Conservation (phyloP, 148 eudicot genomes). For the Polygonum aviculare region DNA sequence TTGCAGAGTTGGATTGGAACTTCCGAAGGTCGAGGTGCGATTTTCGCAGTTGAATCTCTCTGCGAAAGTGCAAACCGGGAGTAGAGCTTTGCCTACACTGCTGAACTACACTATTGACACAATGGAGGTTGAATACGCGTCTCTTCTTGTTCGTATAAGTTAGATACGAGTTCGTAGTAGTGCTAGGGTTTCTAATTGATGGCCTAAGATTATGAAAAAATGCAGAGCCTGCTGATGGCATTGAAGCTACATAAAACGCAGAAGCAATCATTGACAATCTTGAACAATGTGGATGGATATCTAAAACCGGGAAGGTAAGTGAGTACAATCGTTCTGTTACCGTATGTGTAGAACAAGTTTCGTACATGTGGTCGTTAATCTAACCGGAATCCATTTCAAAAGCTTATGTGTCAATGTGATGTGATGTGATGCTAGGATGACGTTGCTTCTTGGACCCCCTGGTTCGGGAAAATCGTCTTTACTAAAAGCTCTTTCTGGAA, state of each 20-base stretch:
- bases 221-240: constrained; percentile 38
- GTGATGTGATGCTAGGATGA: constrained; percentile 45
- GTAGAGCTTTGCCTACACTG: constrained; percentile 85
- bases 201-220: background rate
- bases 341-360: background rate
- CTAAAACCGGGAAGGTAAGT: constrained; percentile 85
- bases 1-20: constrained; percentile 59
- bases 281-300: constrained; percentile 55
- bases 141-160: background rate
- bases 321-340: background rate
- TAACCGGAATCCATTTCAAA: background rate
- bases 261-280: constrained; percentile 45
- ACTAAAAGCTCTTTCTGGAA: constrained; percentile 78
- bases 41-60: constrained; percentile 42
- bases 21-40: constrained; percentile 79
- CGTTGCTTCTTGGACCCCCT: constrained; percentile 89
- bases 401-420: background rate
- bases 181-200: background rate
- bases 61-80: constrained; percentile 62
- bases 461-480: constrained; percentile 84
- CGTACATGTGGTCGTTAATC: background rate
- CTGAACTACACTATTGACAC: constrained; percentile 51
- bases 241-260: constrained; percentile 45
- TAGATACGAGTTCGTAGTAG: background rate
- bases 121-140: constrained; percentile 43